phyloP scores from a whole-genome alignment of 306 rosid genomes.

The Dalbergia oliveri region DNA sequence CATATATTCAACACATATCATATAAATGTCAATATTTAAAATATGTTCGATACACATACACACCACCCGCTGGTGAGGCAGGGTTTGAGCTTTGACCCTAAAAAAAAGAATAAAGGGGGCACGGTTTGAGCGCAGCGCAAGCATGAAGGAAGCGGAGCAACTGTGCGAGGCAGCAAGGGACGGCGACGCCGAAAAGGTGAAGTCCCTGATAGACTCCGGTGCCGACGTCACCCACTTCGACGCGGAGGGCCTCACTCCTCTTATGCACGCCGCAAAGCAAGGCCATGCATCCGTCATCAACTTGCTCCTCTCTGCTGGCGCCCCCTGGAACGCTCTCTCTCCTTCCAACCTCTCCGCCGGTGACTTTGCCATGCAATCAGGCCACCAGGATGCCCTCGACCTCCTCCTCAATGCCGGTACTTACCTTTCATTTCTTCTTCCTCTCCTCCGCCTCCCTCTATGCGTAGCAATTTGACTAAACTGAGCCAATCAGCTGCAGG shows the following conservation, averaged over 20 bases:
- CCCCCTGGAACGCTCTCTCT: slow-evolving; percentile 96
- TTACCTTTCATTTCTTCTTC: background rate
- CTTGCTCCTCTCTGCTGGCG: slow-evolving; percentile 77
- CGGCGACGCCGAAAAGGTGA: slow-evolving; percentile 66
- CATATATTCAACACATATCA: too few relatives aligned
- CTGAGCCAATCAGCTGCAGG: background rate
- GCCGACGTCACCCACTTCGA: slow-evolving; percentile 73
- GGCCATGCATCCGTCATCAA: slow-evolving; percentile 70
- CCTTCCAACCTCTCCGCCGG: slow-evolving; percentile 84
- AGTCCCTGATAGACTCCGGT: slow-evolving; percentile 63
- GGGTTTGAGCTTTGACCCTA: background rate
- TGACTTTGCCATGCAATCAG: slow-evolving; percentile 75
- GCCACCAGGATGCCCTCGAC: slow-evolving; percentile 70
- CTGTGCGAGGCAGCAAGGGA: slow-evolving; percentile 77
- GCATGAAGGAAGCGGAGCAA: slow-evolving; percentile 60
- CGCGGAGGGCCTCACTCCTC: slow-evolving; percentile 77
- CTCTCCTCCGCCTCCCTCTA: background rate
- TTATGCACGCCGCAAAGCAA: slow-evolving; percentile 87
- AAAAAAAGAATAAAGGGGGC: background rate
- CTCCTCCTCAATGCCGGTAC: slow-evolving; percentile 80
- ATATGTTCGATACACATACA: too few relatives aligned
- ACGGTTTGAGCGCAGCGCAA: slow-evolving; percentile 46
- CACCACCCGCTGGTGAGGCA: too few relatives aligned
- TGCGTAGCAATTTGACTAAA: background rate
- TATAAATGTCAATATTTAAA: too few relatives aligned